Evolutionary conservation across 805 yeast genomes (phyloP).

Genomic region (Candida germanica): DNA sequence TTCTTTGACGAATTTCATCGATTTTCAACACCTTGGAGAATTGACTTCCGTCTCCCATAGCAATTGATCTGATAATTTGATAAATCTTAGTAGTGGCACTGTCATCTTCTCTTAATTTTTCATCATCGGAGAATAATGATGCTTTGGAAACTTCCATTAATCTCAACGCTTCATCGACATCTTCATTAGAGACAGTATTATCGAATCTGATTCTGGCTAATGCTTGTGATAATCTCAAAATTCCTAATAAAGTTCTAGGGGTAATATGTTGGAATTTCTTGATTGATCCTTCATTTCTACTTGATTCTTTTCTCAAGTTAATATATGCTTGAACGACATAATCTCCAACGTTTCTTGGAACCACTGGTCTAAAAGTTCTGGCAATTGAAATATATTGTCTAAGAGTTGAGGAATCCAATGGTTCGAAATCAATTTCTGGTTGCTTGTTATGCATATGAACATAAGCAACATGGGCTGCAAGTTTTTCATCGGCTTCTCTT

Average conservation of each 20-base stretch:
- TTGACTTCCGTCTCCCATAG: slow-evolving; percentile 33
- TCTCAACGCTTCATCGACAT: slow-evolving; percentile 94
- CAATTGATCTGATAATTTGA: slow-evolving; percentile 63
- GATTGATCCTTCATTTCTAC: slow-evolving; percentile 69
- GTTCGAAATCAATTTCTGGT: slow-evolving; percentile 72
- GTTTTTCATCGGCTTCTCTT: slow-evolving; percentile 73
- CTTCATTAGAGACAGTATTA: slow-evolving; percentile 64
- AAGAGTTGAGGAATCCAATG: slow-evolving; percentile 74
- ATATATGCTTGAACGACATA: slow-evolving; percentile 84
- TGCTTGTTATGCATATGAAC: slow-evolving; percentile 93
- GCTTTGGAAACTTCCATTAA: slow-evolving; percentile 80
- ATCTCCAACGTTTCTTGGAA: slow-evolving; percentile 79
- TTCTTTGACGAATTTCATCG: slow-evolving; percentile 56
- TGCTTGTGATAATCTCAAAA: slow-evolving; percentile 91
- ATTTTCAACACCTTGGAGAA: slow-evolving; percentile 33
- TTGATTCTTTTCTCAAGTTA: slow-evolving; percentile 88
- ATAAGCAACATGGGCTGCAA: slow-evolving; percentile 91
- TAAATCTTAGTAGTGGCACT: slow-evolving; percentile 67
- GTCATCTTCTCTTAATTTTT: slow-evolving; percentile 55
- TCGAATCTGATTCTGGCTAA: slow-evolving; percentile 85
- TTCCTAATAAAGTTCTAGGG: slow-evolving; percentile 90
- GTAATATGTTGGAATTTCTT: slow-evolving; percentile 88
- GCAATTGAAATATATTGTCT: slow-evolving; percentile 89
- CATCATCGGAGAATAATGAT: slow-evolving; percentile 60
- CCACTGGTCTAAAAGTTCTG: slow-evolving; percentile 77